These are phyloP conservation scores for Xylaria sp. DNA, from an alignment of 2,329 filamentous ascomycete species.

Conservation along the genomic window DNA sequence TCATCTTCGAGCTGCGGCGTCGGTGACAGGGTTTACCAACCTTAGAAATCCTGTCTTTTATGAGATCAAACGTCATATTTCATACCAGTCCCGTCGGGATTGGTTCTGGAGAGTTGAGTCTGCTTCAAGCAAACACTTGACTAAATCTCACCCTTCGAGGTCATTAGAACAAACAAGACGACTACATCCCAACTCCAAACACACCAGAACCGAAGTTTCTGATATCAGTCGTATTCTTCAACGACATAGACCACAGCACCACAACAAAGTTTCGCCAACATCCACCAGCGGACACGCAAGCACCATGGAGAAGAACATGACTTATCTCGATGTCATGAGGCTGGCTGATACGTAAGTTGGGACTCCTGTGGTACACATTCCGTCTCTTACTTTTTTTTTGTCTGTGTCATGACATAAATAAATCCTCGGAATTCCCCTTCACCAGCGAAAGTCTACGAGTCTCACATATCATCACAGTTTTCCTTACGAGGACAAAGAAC, in stretches of 20 bases:
- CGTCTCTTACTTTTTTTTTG: background rate
- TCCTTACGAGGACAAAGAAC: constrained; percentile 74
- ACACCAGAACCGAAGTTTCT: background rate
- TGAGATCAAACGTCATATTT: background rate
- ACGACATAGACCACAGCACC: background rate
- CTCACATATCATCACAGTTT: constrained; percentile 65
- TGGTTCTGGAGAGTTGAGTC: background rate
- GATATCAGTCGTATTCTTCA: constrained; percentile 10
- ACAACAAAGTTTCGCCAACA: background rate
- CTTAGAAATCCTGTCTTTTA: background rate
- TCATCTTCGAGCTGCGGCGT: background rate
- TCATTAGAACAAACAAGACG: background rate
- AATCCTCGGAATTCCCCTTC: background rate
- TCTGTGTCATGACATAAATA: background rate
- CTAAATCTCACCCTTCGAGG: background rate
- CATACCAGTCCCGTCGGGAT: background rate
- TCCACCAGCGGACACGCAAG: background rate
- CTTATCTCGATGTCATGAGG: constrained; percentile 63
- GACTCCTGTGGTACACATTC: background rate
- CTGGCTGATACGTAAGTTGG: constrained; percentile 62
- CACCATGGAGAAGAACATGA: constrained; percentile 41
- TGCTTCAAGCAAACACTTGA: background rate
- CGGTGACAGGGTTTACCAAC: no score
- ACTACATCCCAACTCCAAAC: background rate
- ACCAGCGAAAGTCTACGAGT: background rate